Evolutionary conservation across 23 red algal genomes (phyloP).

Genomic region (Chondrus crispus): DNA sequence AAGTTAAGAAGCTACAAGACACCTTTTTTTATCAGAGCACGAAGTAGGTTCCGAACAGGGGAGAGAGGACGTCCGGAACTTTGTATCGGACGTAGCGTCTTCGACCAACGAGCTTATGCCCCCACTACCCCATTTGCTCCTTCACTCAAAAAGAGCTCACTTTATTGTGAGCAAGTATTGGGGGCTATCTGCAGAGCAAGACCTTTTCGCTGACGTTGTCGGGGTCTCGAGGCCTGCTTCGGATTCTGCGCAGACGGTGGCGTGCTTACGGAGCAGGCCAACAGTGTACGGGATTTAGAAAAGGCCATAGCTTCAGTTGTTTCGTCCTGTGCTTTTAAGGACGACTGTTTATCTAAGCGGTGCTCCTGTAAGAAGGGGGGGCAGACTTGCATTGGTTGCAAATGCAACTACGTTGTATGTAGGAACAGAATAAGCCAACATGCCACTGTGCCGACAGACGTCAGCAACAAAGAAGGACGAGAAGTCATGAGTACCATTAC

Average conservation of each 20-base stretch:
- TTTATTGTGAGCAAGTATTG: not conserved
- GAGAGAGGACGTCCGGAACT: not conserved
- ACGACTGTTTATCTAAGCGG: not conserved
- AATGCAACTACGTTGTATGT: not conserved
- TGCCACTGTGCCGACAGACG: too few relatives aligned
- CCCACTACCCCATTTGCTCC: not conserved
- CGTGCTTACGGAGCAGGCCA: not conserved
- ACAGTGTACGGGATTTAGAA: not conserved
- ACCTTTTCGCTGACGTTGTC: not conserved
- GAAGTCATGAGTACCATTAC: too few relatives aligned
- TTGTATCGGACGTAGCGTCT: not conserved
- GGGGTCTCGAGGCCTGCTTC: not conserved
- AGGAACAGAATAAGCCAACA: too few relatives aligned
- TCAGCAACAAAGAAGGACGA: too few relatives aligned
- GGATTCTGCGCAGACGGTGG: not conserved
- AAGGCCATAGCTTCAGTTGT: not conserved
- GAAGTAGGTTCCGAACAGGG: too few relatives aligned
- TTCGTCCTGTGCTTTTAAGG: not conserved
- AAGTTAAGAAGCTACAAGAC: too few relatives aligned
- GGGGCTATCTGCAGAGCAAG: not conserved
- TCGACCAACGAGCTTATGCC: not conserved
- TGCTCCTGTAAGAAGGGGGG: not conserved
- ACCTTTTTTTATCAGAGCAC: not conserved
- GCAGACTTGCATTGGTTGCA: not conserved
- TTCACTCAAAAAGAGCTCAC: not conserved